These are phyloP conservation scores for Staphylotrichum tortipilum DNA, from an alignment of 495 filamentous ascomycete species.

Conservation along the genomic window DNA sequence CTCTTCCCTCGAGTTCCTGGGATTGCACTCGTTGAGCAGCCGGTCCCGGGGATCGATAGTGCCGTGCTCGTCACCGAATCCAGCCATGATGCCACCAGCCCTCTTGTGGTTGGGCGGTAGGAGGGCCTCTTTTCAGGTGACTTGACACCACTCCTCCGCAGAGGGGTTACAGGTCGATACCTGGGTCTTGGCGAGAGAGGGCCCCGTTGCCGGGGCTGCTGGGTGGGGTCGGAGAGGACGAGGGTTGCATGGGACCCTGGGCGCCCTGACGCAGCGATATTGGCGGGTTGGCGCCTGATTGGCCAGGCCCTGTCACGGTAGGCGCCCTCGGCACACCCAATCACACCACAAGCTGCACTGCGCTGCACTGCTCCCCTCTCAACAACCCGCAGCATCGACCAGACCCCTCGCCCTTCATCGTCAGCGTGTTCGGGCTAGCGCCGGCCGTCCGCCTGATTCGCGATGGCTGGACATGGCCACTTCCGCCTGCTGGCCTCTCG, in stretches of 20 bases:
- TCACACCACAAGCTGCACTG: constrained; percentile 29
- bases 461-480: background rate
- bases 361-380: background rate
- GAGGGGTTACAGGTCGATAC: constrained; percentile 24
- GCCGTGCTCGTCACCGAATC: background rate
- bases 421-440: background rate
- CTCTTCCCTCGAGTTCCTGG: background rate
- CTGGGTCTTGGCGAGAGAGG: constrained; percentile 7
- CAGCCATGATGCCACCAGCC: background rate
- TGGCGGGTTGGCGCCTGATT: constrained; percentile 27
- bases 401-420: background rate
- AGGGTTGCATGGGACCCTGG: constrained; percentile 11
- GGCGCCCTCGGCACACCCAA: constrained; percentile 36
- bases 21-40: background rate
- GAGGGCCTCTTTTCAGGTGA: constrained; percentile 2
- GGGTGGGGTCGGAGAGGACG: no score
- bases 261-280: constrained; percentile 13
- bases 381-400: constrained; percentile 6
- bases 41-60: background rate
- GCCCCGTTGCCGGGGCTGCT: background rate
- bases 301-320: constrained; percentile 27
- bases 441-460: background rate
- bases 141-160: constrained; percentile 23
- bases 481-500: background rate
- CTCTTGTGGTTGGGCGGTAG: background rate